Base-by-base conservation (phyloP, 2,329 filamentous ascomycete genomes). In the Phyllosticta paracitricarpa region DNA sequence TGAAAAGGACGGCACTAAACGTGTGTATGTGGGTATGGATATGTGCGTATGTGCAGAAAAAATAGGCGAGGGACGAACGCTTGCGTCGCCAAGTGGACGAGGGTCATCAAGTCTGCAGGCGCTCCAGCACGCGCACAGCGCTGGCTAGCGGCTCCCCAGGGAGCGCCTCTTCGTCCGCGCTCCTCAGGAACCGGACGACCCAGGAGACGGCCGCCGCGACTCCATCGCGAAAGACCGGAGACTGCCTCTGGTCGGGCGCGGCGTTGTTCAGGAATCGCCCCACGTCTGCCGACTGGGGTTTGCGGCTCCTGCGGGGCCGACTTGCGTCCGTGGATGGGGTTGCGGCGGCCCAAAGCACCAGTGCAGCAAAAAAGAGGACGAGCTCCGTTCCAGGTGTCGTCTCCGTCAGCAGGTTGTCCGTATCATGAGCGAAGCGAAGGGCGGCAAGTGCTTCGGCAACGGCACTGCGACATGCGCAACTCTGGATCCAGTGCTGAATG, bases 401-500 rank as follows among this genome's bases (percentile, higher is more conserved):
- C 8, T 67, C 68, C 25, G 68, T 64, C 30, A 70, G 66, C 1
- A 70, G 61, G 7, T 71, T 66, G 24, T 67, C 67, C 33, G 68
- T 64, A 24, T 70, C 66, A 1, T 70, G 59, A 10, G 72, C 66
- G 8, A 69, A 62, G 33, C 74, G 65, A 2, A 71, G 66, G 0
- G 66, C 40, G 12, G 64, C 65, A 19, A 74, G 57, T 19, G 72
- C 71, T 28, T 71, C 68, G 33, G 63, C 67, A 14, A 66, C 63
- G 12, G 66, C 61, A 5, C 59, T 33, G 55, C 48, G 61, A 62
- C 71, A 69, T 25, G 54, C 73, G 2, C 74, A 63, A 17, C 66
- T 67, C 12, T 58, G 60, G n/a, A 72, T 65, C 77, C 77, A 79
- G 1, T 67, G 64, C 10, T 67, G 66, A 7, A 76, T 66, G 1